Evolutionary conservation across 495 filamentous ascomycete genomes (phyloP).

Genomic region (Penicillium bovifimosum): DNA sequence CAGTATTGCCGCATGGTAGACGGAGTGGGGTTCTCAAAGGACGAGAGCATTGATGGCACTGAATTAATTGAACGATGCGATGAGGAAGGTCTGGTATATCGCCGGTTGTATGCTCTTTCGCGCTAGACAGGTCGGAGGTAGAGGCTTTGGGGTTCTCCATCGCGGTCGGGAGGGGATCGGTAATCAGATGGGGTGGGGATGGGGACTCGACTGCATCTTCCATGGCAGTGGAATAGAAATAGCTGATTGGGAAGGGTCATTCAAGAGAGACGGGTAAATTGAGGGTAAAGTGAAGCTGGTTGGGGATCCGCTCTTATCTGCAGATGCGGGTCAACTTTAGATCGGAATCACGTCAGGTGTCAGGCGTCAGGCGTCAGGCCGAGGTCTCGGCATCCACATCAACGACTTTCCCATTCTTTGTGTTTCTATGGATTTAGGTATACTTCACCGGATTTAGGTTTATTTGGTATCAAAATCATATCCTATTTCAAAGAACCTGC

Average conservation of each 20-base stretch:
- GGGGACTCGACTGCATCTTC: conserved; percentile 18
- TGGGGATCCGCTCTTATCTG: conserved; percentile 16
- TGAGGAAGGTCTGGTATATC: conserved; percentile 40
- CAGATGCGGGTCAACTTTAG: conserved; percentile 21
- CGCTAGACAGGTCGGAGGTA: conserved; percentile 9
- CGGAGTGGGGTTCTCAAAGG: conserved; percentile 65
- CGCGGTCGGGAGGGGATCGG: conserved; percentile 3
- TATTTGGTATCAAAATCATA: conserved; percentile 18
- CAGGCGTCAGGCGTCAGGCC: conserved; percentile 2
- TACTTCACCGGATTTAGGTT: too few species aligned
- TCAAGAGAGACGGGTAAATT: background rate
- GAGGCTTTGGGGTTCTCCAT: conserved; percentile 9
- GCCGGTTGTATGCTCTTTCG: conserved; percentile 37
- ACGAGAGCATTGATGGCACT: conserved; percentile 68
- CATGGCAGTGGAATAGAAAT: conserved; percentile 21
- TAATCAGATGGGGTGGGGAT: conserved; percentile 1
- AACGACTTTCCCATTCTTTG: too few species aligned
- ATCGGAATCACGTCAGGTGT: conserved; percentile 14
- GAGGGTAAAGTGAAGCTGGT: conserved; percentile 1
- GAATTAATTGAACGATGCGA: conserved; percentile 61
- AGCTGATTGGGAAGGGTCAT: background rate
- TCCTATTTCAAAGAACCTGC: conserved; percentile 20
- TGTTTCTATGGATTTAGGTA: too few species aligned
- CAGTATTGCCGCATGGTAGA: conserved; percentile 74
- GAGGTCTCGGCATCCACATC: background rate